A percentile compares a stretch with the other conserved stretches of the same genome.
These are phyloP conservation scores for Eragrostis nindensis DNA, from an alignment of 176 grass and related monocot genomes.

Conservation along the genomic window DNA sequence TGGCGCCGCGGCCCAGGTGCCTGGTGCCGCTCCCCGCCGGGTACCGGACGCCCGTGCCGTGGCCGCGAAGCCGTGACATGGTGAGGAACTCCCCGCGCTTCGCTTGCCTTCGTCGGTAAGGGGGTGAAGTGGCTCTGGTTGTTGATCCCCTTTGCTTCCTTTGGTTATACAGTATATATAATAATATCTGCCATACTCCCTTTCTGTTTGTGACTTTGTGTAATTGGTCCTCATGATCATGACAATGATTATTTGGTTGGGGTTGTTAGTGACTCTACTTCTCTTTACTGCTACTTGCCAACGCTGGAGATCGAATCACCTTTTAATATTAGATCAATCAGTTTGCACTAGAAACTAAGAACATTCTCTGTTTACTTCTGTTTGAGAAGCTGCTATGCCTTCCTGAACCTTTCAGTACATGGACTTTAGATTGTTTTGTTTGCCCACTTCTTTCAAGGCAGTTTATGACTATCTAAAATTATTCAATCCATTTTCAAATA, in stretches of 20 bases:
- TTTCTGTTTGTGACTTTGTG: background rate
- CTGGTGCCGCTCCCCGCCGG: constrained; percentile 64
- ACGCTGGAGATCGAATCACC: background rate
- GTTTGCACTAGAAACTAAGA: background rate
- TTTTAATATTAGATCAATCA: background rate
- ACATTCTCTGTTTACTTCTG: background rate
- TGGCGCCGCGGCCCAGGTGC: constrained; percentile 49
- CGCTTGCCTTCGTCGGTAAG: constrained; percentile 51
- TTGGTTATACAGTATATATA: background rate
- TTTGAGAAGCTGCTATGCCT: background rate
- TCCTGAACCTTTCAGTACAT: background rate
- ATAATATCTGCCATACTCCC: background rate
- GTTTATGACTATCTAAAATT: background rate
- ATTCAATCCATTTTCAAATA: constrained; percentile 28
- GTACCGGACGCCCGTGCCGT: constrained; percentile 67
- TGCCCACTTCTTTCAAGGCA: background rate
- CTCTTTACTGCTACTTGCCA: background rate
- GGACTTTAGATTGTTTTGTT: background rate
- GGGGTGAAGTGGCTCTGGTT: constrained; percentile 30
- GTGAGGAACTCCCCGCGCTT: constrained; percentile 59
- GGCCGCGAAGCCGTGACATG: constrained; percentile 96
- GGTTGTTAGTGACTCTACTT: background rate
- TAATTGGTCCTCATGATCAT: background rate
- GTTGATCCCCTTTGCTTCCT: constrained; percentile 1
- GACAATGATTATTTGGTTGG: background rate